Percentiles rank a stretch among this genome's conserved stretches.
These are phyloP conservation scores for Epichloe gansuensis DNA, from an alignment of 2,329 filamentous ascomycete genomes.

Conservation along the genomic window DNA sequence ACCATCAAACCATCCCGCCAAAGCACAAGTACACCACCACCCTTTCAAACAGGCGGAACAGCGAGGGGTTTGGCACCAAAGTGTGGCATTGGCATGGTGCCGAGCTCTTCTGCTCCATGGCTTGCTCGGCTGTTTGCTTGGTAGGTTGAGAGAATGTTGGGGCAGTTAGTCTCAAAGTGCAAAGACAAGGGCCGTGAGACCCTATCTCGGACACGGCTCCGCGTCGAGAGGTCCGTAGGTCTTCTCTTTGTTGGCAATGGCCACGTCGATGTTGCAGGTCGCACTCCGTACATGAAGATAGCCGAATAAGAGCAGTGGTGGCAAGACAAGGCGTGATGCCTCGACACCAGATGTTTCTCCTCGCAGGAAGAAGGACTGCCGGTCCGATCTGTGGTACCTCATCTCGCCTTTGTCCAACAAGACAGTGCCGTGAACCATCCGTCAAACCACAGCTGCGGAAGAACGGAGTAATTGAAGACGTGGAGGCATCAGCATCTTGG, in stretches of 20 bases:
- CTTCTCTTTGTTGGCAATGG: neutral
- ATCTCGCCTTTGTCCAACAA: slow-evolving; percentile 25
- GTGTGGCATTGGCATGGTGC: neutral
- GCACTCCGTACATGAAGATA: slow-evolving; percentile 2
- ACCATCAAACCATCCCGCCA: slow-evolving; percentile 3
- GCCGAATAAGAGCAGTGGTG: slow-evolving; percentile 2
- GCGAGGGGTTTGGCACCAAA: neutral
- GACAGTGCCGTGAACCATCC: slow-evolving; percentile 4
- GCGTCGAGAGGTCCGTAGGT: slow-evolving; percentile 1
- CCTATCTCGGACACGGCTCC: neutral
- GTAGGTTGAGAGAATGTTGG: neutral
- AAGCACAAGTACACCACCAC: slow-evolving; percentile 3
- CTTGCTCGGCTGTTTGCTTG: neutral
- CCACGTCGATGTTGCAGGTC: slow-evolving; percentile 5
- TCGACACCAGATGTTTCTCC: slow-evolving; percentile 4
- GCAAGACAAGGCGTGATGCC: slow-evolving; percentile 5
- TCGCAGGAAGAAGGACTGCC: slow-evolving; percentile 19
- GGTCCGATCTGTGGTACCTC: slow-evolving; percentile 29
- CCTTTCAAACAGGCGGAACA: neutral
- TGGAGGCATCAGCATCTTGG: slow-evolving; percentile 8
- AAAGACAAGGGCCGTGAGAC: neutral
- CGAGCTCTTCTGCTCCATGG: neutral
- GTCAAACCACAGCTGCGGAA: neutral
- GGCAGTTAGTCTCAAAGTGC: neutral
- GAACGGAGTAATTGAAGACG: slow-evolving; percentile 6